Base-by-base conservation (phyloP, 345 rosid species). In the Heritiera littoralis region DNA sequence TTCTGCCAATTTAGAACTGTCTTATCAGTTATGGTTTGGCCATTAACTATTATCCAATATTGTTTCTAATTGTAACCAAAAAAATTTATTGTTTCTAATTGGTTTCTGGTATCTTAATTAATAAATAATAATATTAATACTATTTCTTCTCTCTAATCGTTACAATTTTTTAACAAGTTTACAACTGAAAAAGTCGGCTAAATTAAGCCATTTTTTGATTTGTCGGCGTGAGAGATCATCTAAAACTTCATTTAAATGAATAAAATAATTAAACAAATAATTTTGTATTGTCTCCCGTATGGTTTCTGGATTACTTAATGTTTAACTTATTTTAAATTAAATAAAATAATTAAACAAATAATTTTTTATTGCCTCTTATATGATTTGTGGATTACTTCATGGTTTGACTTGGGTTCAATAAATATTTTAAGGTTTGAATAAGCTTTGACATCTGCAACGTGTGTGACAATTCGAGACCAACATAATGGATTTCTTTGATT, bases 201-300 rank as follows among this genome's bases (percentile, higher is more conserved):
- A 75, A 75, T 66, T 58, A 73, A 56, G 40, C 87, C 85, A 83
- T 79, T 88, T 81, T 82, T 80, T 69, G 81, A 80, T 83, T 82
- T 87, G 87, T 86, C 90, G 89, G 52, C 87, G 77, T 82, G 74
- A 61, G 75, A 56, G 81, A 10, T 48, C 10, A 48, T 48, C 10
- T 10, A 48, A 48, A 11, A 51, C 55, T 51, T 51, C 3, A 12
- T 12, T 49, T 49, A 11, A 49, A 49, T 49, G 3, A 49, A 3
- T 49, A 49, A 49, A 49, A 11, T 49, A 13, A 49, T 2, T 13
- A 51, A 51, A 48, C 52, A 48, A 51, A 51, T 13, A 51, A 71
- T 28, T 49, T 23, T 13, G 3, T 13, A 81, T 77, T 84, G 15
- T 51, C 55, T 14, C 55, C 13, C 17, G 5, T 51, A 13, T 4